Base-by-base conservation (phyloP, 805 yeast genomes). In the Kazachstania martiniae region DNA sequence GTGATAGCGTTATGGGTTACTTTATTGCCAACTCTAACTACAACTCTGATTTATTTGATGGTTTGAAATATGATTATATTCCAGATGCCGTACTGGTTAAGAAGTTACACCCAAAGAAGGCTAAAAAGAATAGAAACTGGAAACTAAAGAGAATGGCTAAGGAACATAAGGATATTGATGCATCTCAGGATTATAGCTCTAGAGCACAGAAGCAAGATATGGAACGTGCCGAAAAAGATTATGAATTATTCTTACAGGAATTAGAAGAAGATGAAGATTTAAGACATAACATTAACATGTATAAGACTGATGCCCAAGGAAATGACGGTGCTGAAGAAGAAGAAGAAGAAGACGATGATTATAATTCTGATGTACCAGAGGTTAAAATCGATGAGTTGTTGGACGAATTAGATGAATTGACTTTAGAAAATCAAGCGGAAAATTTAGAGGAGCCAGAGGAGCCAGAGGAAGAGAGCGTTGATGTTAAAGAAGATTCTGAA, bases 81-180 rank as follows among this genome's bases (percentile, higher is more conserved):
- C 91, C 94, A 14, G 96, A 87, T 47, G 94, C 87, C 32, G 70
- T 85, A 1, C 58, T 87, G 40, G 93, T 89, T 33, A 85, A 86
- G 83, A 87, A 86, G 56, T 72, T 72, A 59, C 89, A 86, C 64
- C 69, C 77, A 27, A 77, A 77, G 65, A 80, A 78, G 63, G 65
- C 74, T 28, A 74, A 72, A 65, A 78, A 74, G 63, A 62, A 70
- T 43, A 79, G 78, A 72, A 72, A 76, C 66, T 84, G 94, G 94
- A 84, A 81, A 62, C 74, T 89, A 61, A 82, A 83, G 76, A 80
- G 97, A 69, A 87, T 89, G 95, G 97, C 97, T 19, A 82, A 70
- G 53, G 97, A 91, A 62, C 93, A 89, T 63, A 72, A 73, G 42
- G 96, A 87, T 46, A 74, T 83, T 42, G 85, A 76, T 27, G 93